A percentile compares a stretch with the other conserved stretches of the same genome.
These are phyloP conservation scores for Colletotrichum simmondsii DNA, from an alignment of 2,329 filamentous ascomycete genomes.

Conservation along the genomic window DNA sequence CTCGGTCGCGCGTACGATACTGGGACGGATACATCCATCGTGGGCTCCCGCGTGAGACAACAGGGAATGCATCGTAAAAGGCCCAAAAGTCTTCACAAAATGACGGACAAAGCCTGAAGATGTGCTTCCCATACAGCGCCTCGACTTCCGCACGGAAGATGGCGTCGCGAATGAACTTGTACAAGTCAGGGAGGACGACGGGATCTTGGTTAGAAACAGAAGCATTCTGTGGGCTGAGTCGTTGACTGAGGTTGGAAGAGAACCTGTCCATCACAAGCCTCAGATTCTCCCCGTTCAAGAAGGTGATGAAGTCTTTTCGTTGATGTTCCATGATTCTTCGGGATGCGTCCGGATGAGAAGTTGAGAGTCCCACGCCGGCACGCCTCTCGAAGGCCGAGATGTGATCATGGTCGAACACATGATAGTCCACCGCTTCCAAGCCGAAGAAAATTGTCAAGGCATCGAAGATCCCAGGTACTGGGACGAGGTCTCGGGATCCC, in stretches of 20 bases:
- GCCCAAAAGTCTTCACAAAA: constrained; percentile 26
- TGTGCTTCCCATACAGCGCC: constrained; percentile 11
- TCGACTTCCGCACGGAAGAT: constrained; percentile 25
- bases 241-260: background rate
- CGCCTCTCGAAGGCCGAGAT: constrained; percentile 11
- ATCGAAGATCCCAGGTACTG: constrained; percentile 16
- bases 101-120: constrained; percentile 12
- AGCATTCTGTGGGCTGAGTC: background rate
- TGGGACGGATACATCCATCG: constrained; percentile 21
- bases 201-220: background rate
- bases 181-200: constrained; percentile 6
- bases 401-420: constrained; percentile 19
- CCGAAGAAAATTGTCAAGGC: constrained; percentile 25
- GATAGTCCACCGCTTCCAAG: background rate
- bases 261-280: constrained; percentile 13
- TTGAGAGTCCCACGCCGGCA: background rate
- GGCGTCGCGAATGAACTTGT: background rate
- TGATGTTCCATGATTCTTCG: constrained; percentile 29
- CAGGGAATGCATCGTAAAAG: constrained; percentile 23
- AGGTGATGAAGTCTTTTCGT: constrained; percentile 13
- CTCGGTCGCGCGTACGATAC: constrained; percentile 8
- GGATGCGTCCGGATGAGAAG: constrained; percentile 7
- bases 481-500: background rate
- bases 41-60: constrained; percentile 13
- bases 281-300: constrained; percentile 17